Conservation (phyloP, 768 basidiomycete species). For the Pleurotus djamor region DNA sequence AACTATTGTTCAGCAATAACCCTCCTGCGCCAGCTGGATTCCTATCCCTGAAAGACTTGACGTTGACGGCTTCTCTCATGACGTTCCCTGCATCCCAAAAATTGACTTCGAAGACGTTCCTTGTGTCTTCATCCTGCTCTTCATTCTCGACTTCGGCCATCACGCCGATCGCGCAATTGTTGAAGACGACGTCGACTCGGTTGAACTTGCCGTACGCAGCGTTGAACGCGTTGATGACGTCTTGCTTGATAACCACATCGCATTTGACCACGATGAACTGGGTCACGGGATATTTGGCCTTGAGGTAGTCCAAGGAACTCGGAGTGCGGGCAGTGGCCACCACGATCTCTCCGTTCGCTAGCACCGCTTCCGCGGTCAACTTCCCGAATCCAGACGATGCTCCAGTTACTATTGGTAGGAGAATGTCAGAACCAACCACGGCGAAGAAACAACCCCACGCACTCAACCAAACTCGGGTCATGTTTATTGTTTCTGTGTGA, state of each 20-base stretch:
- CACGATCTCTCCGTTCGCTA: constrained; percentile 33
- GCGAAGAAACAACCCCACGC: neutral
- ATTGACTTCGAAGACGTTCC: constrained; percentile 18
- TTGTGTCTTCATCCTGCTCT: constrained; percentile 13
- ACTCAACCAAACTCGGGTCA: neutral
- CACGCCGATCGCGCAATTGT: constrained; percentile 12
- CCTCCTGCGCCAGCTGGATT: constrained; percentile 31
- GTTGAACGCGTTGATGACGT: constrained; percentile 11
- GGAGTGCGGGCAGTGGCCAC: constrained; percentile 37
- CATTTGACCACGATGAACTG: constrained; percentile 30
- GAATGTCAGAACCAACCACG: neutral
- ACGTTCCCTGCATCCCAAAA: constrained; percentile 27
- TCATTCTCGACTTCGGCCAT: constrained; percentile 22
- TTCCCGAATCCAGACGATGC: constrained; percentile 33
- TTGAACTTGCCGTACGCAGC: constrained; percentile 8
- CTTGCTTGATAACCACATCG: constrained; percentile 28
- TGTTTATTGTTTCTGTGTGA: neutral
- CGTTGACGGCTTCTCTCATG: constrained; percentile 22
- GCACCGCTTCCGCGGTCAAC: constrained; percentile 24
- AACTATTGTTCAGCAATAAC: constrained; percentile 31
- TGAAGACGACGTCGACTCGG: constrained; percentile 14
- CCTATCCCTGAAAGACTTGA: constrained; percentile 32
- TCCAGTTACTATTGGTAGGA: constrained; percentile 6
- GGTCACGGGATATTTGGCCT: constrained; percentile 18
- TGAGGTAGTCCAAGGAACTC: constrained; percentile 24